Evolutionary conservation across 2,329 filamentous ascomycete genomes (phyloP).

Genomic region (Monosporascus sp.): DNA sequence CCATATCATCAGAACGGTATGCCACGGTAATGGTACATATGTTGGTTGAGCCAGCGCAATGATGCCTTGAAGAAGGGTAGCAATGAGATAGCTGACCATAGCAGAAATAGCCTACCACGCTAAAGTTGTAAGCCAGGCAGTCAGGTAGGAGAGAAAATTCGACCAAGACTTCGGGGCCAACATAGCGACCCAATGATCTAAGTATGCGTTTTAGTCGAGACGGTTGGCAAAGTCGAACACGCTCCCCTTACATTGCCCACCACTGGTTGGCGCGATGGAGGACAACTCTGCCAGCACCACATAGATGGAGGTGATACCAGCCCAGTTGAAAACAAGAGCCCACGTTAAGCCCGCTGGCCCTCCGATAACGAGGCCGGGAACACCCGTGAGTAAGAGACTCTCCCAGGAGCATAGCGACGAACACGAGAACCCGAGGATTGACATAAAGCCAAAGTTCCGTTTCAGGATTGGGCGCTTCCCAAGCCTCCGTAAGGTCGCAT

Average conservation of each 20-base stretch:
- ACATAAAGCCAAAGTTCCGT: constrained; percentile 14
- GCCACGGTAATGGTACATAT: constrained; percentile 22
- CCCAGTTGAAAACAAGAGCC: constrained; percentile 13
- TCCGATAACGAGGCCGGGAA: constrained; percentile 5
- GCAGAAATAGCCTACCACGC: constrained; percentile 14
- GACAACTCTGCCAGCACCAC: constrained; percentile 10
- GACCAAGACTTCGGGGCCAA: constrained; percentile 8
- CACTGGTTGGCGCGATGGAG: constrained; percentile 15
- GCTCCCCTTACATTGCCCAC: constrained; percentile 8
- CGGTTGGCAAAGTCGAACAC: no score
- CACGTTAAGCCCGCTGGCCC: constrained; percentile 13
- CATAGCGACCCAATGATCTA: constrained; percentile 14
- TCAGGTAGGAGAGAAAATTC: constrained; percentile 14
- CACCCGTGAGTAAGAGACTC: constrained; percentile 10
- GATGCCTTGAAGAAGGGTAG: constrained; percentile 15
- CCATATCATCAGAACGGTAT: constrained; percentile 34
- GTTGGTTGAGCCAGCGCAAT: constrained; percentile 8
- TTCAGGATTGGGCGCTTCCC: constrained; percentile 15
- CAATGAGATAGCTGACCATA: constrained; percentile 7
- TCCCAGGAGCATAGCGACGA: constrained; percentile 15
- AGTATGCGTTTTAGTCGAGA: no score
- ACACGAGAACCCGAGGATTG: constrained; percentile 15
- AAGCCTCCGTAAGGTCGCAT: constrained; percentile 7
- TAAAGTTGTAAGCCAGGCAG: constrained; percentile 14
- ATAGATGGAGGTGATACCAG: constrained; percentile 11